Base-by-base conservation (phyloP, 2,329 filamentous ascomycete genomes). In the Clonostachys chloroleuca region DNA sequence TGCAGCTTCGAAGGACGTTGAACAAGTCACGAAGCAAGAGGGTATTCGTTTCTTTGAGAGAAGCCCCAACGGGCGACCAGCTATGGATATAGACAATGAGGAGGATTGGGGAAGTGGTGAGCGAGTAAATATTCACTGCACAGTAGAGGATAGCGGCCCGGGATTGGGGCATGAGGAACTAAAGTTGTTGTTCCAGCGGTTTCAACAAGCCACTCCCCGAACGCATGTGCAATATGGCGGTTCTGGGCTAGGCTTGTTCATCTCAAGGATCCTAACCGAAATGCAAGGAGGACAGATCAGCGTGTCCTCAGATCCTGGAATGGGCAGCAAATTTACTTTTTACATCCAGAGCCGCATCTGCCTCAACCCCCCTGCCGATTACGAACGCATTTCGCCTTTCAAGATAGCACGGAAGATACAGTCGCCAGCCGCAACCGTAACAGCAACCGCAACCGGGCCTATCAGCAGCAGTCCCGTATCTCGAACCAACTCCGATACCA, bases 241-340 rank as follows among this genome's bases (percentile, higher is more conserved):
- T 8, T 85, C 81, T 1, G 85, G 85, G 0, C 67, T 89, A 1
- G 85, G 85, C 1, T 69, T 92, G 2, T 91, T 90, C 67, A 91
- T 92, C 59, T 89, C 83, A 5, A 77, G 86, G 36, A 86, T 87
- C 55, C 68, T 92, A 43, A 87, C 85, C 2, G 86, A 91, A 59
- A 68, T 91, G 44, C 87, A 91, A 65, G 87, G 87, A 13, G 87
- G 87, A 3, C 85, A 89, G 59, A 89, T 91, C 47, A 86, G 86
- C 8, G 86, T 91, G 4, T 74, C 77, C 2, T 88, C 84, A 1
- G 70, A 79, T 51, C 77, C 81, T 48, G 86, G 84, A 12, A 72
- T 80, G 36, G 87, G 87, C 37, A 88, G 84, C 62, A 88, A 81
- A 0, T 91, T 91, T 62, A 84, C 81, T 30, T 91, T 92, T 61